phyloP scores from a whole-genome alignment of 441 rosid genomes.

The Bruguiera hainesii region DNA sequence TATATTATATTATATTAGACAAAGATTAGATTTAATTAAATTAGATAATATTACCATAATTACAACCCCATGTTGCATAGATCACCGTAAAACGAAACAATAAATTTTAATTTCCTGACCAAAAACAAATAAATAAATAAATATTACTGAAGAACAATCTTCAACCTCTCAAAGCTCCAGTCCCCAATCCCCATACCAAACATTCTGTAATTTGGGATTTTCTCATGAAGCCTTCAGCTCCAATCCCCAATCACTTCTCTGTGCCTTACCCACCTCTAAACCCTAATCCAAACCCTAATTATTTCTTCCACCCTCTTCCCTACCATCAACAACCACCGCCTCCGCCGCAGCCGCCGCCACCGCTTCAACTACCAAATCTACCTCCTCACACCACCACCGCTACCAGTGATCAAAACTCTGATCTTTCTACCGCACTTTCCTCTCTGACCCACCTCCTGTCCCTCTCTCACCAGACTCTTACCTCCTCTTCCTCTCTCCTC shows the following conservation, averaged over 20 bases:
- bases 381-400: constrained; percentile 20
- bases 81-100: too few species aligned
- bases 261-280: constrained; percentile 15
- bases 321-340: constrained; percentile 12
- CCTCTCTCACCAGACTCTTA: constrained; percentile 41
- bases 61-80: too few species aligned
- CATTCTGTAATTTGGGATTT: neutral
- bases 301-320: constrained; percentile 15
- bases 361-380: constrained; percentile 5
- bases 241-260: constrained; percentile 15
- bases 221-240: constrained; percentile 33
- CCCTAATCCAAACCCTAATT: constrained; percentile 20
- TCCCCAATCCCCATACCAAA: too few species aligned
- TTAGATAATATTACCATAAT: too few species aligned
- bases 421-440: constrained; percentile 47
- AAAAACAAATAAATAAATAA: too few species aligned
- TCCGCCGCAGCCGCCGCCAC: constrained; percentile 2
- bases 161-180: too few species aligned
- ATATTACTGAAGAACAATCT: too few species aligned
- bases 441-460: constrained; percentile 47
- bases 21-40: too few species aligned
- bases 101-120: too few species aligned
- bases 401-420: constrained; percentile 16
- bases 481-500: constrained; percentile 39
- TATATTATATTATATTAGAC: too few species aligned